Percentiles rank a stretch among this genome's conserved stretches.
Evolutionary conservation across 176 grass and related monocot species (phyloP).

Genomic region (Triticum dicoccoides): DNA sequence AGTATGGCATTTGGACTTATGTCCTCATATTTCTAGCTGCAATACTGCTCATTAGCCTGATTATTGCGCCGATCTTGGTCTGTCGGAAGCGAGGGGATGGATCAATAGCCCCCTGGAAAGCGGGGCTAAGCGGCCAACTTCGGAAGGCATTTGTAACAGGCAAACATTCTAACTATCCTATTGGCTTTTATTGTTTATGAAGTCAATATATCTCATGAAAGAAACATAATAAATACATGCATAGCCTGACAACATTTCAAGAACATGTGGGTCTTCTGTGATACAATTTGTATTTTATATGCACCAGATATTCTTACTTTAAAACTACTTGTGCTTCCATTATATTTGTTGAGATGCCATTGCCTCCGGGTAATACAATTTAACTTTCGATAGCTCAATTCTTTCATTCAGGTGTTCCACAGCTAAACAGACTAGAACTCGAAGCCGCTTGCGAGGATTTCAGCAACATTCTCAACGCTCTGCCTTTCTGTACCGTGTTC

Average conservation of each 20-base stretch:
- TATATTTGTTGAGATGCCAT: slow-evolving; percentile 6
- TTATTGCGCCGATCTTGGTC: slow-evolving; percentile 42
- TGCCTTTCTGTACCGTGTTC: slow-evolving; percentile 68
- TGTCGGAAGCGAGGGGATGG: slow-evolving; percentile 42
- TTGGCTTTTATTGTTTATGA: slow-evolving; percentile 4
- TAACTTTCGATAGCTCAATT: slow-evolving; percentile 2
- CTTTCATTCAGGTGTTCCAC: slow-evolving; percentile 60
- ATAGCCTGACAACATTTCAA: neutral
- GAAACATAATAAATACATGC: neutral
- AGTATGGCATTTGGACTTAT: slow-evolving; percentile 54
- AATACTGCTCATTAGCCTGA: slow-evolving; percentile 45
- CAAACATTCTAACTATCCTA: slow-evolving; percentile 19
- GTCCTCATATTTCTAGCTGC: slow-evolving; percentile 42
- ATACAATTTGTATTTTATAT: slow-evolving; percentile 11
- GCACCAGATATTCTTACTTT: neutral
- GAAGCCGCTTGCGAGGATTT: slow-evolving; percentile 89
- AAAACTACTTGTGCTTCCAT: neutral
- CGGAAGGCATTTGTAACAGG: slow-evolving; percentile 88
- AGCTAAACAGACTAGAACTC: slow-evolving; percentile 70
- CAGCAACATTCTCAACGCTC: slow-evolving; percentile 85
- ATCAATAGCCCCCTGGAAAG: slow-evolving; percentile 70
- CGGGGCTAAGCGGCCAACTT: slow-evolving; percentile 71
- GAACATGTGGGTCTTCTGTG: slow-evolving; percentile 4
- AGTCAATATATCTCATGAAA: slow-evolving; percentile 13
- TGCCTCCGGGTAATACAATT: slow-evolving; percentile 8